phyloP scores from a whole-genome alignment of 495 filamentous ascomycete genomes.

The Penicillium crystallinum region DNA sequence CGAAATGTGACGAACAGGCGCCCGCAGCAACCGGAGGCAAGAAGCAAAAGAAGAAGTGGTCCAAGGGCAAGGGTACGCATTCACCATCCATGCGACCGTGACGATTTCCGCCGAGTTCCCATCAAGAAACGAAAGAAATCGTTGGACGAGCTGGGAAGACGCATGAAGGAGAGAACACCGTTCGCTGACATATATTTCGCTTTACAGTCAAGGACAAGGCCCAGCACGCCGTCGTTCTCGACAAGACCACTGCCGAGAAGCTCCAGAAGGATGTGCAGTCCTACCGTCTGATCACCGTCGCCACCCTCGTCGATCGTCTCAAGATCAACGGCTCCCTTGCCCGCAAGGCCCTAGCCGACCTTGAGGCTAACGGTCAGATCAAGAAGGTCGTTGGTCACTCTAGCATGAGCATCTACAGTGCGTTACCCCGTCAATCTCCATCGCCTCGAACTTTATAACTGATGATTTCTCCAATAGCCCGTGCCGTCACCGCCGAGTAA shows the following conservation, averaged over 20 bases:
- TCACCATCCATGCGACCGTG: constrained; percentile 21
- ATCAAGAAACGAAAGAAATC: constrained; percentile 9
- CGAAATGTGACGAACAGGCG: constrained; percentile 47
- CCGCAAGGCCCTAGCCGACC: constrained; percentile 79
- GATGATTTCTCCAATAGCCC: constrained; percentile 31
- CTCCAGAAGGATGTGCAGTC: constrained; percentile 97
- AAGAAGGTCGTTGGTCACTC: constrained; percentile 97
- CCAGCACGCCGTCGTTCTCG: constrained; percentile 83
- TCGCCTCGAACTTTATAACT: constrained; percentile 2
- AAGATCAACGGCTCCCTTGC: constrained; percentile 99
- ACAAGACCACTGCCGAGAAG: constrained; percentile 63
- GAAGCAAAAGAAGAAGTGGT: constrained; percentile 99
- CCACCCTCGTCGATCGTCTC: constrained; percentile 95
- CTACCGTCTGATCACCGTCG: constrained; percentile 98
- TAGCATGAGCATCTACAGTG: constrained; percentile 97
- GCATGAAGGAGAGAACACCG: constrained; percentile 7
- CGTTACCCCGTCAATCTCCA: constrained; percentile 11
- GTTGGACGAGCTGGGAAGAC: constrained; percentile 12
- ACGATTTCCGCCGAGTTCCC: constrained; percentile 17
- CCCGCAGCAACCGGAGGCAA: constrained; percentile 80
- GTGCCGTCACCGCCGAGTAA: constrained; percentile 49
- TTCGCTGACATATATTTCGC: constrained; percentile 25
- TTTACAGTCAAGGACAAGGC: constrained; percentile 99
- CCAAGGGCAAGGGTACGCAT: constrained; percentile 92
- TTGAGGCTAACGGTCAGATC: constrained; percentile 97